phyloP scores from a whole-genome alignment of 2,329 filamentous ascomycete genomes.

The Pyricularia sp. region DNA sequence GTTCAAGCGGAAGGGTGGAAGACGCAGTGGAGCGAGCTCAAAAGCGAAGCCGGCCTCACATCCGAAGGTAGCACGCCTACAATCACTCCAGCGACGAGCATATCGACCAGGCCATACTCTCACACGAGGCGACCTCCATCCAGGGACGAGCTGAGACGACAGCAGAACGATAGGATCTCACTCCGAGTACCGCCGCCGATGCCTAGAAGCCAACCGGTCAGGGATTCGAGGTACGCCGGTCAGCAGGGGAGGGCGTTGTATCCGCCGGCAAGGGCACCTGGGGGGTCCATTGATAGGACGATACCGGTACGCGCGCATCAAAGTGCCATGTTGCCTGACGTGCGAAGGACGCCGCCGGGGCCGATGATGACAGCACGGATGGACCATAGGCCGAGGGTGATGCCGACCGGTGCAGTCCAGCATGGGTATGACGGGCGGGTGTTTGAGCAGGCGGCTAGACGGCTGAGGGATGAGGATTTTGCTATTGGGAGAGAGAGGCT shows the following conservation, averaged over 20 bases:
- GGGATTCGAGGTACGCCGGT: background rate
- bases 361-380: background rate
- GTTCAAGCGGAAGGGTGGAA: background rate
- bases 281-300: background rate
- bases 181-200: background rate
- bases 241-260: background rate
- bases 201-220: background rate
- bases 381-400: background rate
- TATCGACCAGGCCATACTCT: background rate
- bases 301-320: background rate
- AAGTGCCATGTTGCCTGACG: background rate
- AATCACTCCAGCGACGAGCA: background rate
- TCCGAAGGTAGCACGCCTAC: conserved; percentile 2
- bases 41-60: background rate
- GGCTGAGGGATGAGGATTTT: background rate
- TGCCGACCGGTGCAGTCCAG: background rate
- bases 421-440: background rate
- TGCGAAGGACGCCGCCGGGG: background rate
- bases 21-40: conserved; percentile 1
- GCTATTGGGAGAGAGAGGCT: background rate
- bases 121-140: background rate
- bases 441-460: background rate
- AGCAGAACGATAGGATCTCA: background rate
- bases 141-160: background rate
- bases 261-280: background rate